Conservation (phyloP, 768 basidiomycete species). For the Sutorius australiensis region DNA sequence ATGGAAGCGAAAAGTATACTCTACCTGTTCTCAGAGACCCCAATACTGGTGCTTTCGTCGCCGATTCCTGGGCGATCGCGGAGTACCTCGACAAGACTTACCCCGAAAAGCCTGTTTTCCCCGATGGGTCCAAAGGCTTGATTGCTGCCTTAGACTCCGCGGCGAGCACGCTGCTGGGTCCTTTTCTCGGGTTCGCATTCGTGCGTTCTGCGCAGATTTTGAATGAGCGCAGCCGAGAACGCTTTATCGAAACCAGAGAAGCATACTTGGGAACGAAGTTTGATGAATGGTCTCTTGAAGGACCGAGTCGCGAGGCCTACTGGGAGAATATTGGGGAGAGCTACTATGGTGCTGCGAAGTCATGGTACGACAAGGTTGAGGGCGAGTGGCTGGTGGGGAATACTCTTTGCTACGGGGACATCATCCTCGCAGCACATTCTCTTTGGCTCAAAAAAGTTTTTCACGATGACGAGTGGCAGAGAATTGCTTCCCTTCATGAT, state of each 20-base stretch:
- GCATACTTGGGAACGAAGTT: constrained; percentile 31
- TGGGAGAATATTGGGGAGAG: constrained; percentile 22
- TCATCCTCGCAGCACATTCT: constrained; percentile 16
- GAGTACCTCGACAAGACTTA: constrained; percentile 36
- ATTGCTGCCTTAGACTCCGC: constrained; percentile 22
- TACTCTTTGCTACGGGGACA: constrained; percentile 30
- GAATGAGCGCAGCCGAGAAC: constrained; percentile 32
- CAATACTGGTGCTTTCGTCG: constrained; percentile 25
- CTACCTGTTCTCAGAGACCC: constrained; percentile 35
- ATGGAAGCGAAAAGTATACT: constrained; percentile 28
- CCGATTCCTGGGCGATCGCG: constrained; percentile 32
- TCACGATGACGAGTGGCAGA: constrained; percentile 25
- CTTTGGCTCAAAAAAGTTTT: constrained; percentile 19
- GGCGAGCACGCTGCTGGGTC: neutral
- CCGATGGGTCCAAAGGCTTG: constrained; percentile 19
- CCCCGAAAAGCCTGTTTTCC: constrained; percentile 29
- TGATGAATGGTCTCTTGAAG: constrained; percentile 38
- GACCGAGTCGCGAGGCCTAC: constrained; percentile 30
- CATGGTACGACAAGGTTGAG: constrained; percentile 19
- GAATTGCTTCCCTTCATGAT: constrained; percentile 21
- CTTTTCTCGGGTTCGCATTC: constrained; percentile 12
- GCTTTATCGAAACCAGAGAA: constrained; percentile 38
- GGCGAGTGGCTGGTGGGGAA: constrained; percentile 32
- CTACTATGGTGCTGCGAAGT: constrained; percentile 5
- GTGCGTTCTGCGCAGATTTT: constrained; percentile 28